phyloP scores from a whole-genome alignment of 257 asterid species.

The Catharanthus roseus region DNA sequence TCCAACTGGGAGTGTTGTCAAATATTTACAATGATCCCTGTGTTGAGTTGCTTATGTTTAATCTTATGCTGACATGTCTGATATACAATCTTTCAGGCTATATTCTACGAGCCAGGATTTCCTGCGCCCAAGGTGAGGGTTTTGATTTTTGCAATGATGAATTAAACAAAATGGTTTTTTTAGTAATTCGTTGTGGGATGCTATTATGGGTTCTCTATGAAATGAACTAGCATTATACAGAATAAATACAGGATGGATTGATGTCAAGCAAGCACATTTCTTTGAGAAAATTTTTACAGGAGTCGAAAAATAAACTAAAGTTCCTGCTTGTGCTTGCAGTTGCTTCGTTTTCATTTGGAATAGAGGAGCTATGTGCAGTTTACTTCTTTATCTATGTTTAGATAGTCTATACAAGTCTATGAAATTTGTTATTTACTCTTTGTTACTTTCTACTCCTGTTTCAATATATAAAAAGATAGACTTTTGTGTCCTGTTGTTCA shows the following conservation, averaged over 20 bases:
- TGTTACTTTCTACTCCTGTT: no score
- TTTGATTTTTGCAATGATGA: constrained; percentile 14
- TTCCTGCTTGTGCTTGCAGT: neutral
- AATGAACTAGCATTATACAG: neutral
- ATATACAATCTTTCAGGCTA: constrained; percentile 47
- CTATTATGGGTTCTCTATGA: neutral
- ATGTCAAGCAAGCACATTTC: neutral
- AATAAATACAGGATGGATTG: neutral
- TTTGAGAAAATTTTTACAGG: neutral
- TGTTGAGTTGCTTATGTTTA: neutral
- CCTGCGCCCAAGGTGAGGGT: constrained; percentile 55
- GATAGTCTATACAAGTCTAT: neutral
- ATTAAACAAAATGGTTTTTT: neutral
- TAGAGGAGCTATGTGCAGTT: neutral
- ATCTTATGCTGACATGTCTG: constrained; percentile 4
- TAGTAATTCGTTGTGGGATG: neutral
- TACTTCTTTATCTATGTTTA: no score
- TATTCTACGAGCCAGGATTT: constrained; percentile 50
- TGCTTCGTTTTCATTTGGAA: neutral
- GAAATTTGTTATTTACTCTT: no score
- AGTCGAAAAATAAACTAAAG: neutral
- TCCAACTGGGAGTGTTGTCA: neutral
- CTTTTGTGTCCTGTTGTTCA: no score
- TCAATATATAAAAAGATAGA: no score
- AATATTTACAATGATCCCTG: neutral